Base-by-base conservation (phyloP, 2,329 filamentous ascomycete genomes). In the Pleoardoris graminearum region DNA sequence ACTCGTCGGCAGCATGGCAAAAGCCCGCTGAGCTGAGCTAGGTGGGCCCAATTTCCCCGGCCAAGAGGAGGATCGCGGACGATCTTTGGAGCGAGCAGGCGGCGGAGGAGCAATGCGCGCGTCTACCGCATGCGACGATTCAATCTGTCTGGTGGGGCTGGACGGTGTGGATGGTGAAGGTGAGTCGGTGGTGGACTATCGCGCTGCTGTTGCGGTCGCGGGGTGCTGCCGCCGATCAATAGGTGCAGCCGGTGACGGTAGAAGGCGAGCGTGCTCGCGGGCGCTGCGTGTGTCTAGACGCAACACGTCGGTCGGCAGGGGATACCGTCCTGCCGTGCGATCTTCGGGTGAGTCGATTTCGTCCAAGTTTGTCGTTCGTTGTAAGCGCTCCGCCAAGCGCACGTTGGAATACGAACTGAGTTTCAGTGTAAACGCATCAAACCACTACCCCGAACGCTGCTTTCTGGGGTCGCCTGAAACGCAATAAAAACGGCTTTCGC, bases 1-100 rank as follows among this genome's bases (percentile, higher is more conserved):
- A 55, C 61, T 62, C 59, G 61, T 58, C 57, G 60, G 65, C 62
- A 69, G 61, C 69, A 71, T 72, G 61, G 61, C 67, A 61, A 27
- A 55, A 61, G 60, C 57, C 62, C 57, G 59, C 58, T 57, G 59
- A 59, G 66, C 57, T 60, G 43, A 25, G 30, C 30, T 46, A 25
- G 30, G 30, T 46, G 43, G 43, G 43, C 43, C 30, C 43, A 46
- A 46, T 46, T 46, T 46, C 29, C 43, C 43, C 35, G n/a, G 43
- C 30, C 30, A 25, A 27, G 29, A 46, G 29, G 30, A 25, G n/a
- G 4, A 11, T 22, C 30, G 21, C 33, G 11, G n/a, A 27, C 5
- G 25, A 36, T 16, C 33, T 19, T 25, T 12, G 43, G 17, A 35
- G 43, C 43, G 30, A 35, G 29, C 43, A 25, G 30, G 12, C 30